phyloP scores from a whole-genome alignment of 129 eudicot genomes.

The Cynara cardunculus region DNA sequence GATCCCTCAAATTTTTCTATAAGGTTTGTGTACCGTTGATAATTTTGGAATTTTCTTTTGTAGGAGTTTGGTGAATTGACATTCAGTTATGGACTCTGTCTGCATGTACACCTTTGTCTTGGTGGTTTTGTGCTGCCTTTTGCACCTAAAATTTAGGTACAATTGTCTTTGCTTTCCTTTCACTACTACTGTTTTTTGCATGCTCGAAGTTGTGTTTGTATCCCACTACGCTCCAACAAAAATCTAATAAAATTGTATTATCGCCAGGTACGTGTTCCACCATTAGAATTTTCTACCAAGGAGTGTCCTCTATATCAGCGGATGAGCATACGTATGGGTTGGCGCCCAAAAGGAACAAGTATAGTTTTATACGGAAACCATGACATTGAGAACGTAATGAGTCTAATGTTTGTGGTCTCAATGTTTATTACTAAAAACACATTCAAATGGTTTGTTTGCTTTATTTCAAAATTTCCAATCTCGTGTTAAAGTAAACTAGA shows the following conservation, averaged over 20 bases:
- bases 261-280: constrained; percentile 77
- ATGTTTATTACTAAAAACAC: neutral
- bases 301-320: constrained; percentile 91
- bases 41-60: constrained; percentile 19
- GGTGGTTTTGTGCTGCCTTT: constrained; percentile 97
- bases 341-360: constrained; percentile 98
- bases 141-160: constrained; percentile 94
- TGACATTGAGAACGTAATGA: constrained; percentile 80
- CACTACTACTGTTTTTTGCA: neutral
- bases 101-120: constrained; percentile 98
- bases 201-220: neutral
- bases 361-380: constrained; percentile 81
- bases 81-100: constrained; percentile 51
- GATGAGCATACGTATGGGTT: constrained; percentile 95
- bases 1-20: neutral
- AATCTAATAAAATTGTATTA: constrained; percentile 1
- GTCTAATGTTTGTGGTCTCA: constrained; percentile 1
- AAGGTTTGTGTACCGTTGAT: neutral
- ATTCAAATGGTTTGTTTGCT: no score
- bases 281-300: constrained; percentile 82
- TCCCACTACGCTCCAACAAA: constrained; percentile 1
- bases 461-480: no score
- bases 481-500: no score
- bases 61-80: constrained; percentile 93
- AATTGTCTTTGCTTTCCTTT: constrained; percentile 14